Base-by-base conservation (phyloP, 306 rosid species). In the Senna tora region DNA sequence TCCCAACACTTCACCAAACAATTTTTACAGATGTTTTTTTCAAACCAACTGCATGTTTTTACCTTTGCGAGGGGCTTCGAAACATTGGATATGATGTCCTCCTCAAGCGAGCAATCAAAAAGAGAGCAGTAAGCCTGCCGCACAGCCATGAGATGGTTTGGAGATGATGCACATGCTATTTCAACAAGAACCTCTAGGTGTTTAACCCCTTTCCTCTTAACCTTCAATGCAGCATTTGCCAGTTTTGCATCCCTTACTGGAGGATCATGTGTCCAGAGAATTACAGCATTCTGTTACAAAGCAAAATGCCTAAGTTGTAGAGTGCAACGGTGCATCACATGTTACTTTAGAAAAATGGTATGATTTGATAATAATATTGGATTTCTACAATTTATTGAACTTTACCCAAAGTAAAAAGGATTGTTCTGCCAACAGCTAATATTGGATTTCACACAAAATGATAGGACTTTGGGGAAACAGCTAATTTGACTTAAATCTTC, bases 171-270 rank as follows among this genome's bases (percentile, higher is more conserved):
- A 32, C 95, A 89, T 10, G 91, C 82, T 75, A 89, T 82, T 83
- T 86, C 95, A 39, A 82, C 79, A 12, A 89, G 65, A 69, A 86
- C 79, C 67, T 82, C 56, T 7, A 89, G 81, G 20, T 78, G 75
- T 19, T 71, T 64, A 57, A 82, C 25, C 28, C 86, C 82, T 67
- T 75, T 82, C 76, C 54, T 75, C 69, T 75, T 34, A 42, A 36
- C 66, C 69, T 61, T 71, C 76, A 88, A 66, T 5, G 82, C 86
- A 1, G 79, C 84, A 14, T 78, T 80, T 20, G 88, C 88, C 83
- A 89, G 47, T 34, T 74, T 86, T 13, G 91, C 91, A 62, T 89
- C 91, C 80, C 95, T 89, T 83, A 86, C 91, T 1, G 82, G 70
- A 64, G 91, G 95, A 86, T 84, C 89, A 74, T 45, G 65, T 19